These are phyloP conservation scores for Calonectria henricotiae DNA, from an alignment of 2,329 filamentous ascomycete species.

Conservation along the genomic window DNA sequence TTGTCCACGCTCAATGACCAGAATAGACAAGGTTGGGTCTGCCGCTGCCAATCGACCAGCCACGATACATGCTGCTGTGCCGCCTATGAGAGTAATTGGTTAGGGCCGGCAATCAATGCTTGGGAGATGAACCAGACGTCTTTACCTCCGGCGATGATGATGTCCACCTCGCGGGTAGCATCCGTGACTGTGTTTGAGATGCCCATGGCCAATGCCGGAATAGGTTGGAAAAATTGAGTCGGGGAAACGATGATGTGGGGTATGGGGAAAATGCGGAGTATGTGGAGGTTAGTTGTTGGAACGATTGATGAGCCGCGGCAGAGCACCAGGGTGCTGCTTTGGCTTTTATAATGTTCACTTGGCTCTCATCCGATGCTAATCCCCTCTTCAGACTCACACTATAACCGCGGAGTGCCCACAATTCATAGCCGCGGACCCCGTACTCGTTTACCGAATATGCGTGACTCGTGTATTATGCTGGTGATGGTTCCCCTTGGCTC, in stretches of 20 bases:
- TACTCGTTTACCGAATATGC: slow-evolving; percentile 12
- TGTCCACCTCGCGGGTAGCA: slow-evolving; percentile 42
- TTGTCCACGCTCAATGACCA: slow-evolving; percentile 55
- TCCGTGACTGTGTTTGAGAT: slow-evolving; percentile 6
- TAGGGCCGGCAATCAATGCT: neutral
- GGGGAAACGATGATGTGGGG: slow-evolving; percentile 2
- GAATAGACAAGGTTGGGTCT: slow-evolving; percentile 52
- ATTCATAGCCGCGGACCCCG: slow-evolving; percentile 1
- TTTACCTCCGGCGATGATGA: slow-evolving; percentile 48
- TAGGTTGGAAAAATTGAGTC: neutral
- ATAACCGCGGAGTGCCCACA: slow-evolving; percentile 9
- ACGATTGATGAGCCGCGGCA: neutral
- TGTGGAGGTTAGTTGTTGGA: slow-evolving; percentile 5
- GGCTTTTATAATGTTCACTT: slow-evolving; percentile 7
- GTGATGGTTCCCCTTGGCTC: neutral
- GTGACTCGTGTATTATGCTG: slow-evolving; percentile 13
- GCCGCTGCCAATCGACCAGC: slow-evolving; percentile 54
- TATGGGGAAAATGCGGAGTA: slow-evolving; percentile 25
- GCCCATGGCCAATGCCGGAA: slow-evolving; percentile 1
- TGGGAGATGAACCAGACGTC: neutral
- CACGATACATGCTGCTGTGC: slow-evolving; percentile 55
- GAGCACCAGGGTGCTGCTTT: neutral
- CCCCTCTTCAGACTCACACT: slow-evolving; percentile 9
- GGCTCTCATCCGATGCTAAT: neutral
- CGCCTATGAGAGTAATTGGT: slow-evolving; percentile 46